Evolutionary conservation across 768 basidiomycete genomes (phyloP).

Genomic region (Psilocybe cyanescens): DNA sequence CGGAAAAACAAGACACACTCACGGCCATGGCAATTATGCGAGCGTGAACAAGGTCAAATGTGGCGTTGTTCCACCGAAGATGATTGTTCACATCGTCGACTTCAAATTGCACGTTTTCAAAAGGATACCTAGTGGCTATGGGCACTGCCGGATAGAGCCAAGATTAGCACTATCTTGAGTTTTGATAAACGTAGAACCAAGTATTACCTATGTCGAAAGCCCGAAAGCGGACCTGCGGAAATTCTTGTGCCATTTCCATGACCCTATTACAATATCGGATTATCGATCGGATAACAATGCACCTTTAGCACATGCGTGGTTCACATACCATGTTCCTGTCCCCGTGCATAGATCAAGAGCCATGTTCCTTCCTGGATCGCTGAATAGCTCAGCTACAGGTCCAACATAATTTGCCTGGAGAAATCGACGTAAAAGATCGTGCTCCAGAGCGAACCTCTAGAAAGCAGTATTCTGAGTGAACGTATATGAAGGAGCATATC

Average conservation of each 20-base stretch:
- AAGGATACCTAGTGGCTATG: constrained; percentile 68
- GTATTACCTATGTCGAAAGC: constrained; percentile 76
- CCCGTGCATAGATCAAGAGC: constrained; percentile 82
- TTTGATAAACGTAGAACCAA: neutral
- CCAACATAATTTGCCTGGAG: constrained; percentile 63
- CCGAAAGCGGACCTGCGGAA: constrained; percentile 65
- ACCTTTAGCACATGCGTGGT: constrained; percentile 5
- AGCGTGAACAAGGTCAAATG: constrained; percentile 74
- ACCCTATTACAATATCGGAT: constrained; percentile 50
- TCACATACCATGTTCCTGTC: constrained; percentile 68
- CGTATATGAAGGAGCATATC: neutral
- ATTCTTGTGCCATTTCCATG: constrained; percentile 71
- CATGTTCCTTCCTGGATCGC: constrained; percentile 42
- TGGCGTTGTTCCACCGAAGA: constrained; percentile 52
- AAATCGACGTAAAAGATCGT: constrained; percentile 51
- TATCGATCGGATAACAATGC: constrained; percentile 21
- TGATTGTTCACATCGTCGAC: constrained; percentile 62
- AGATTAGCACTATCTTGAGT: neutral
- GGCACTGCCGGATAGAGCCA: constrained; percentile 51
- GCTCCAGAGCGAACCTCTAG: constrained; percentile 58
- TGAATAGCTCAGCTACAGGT: constrained; percentile 59
- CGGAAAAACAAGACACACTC: constrained; percentile 27
- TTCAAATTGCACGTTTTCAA: constrained; percentile 65
- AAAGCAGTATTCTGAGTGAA: constrained; percentile 1
- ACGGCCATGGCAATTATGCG: constrained; percentile 64